Evolutionary conservation across 202 grass and related monocot species (phyloP).

Genomic region (Carex arenaria): DNA sequence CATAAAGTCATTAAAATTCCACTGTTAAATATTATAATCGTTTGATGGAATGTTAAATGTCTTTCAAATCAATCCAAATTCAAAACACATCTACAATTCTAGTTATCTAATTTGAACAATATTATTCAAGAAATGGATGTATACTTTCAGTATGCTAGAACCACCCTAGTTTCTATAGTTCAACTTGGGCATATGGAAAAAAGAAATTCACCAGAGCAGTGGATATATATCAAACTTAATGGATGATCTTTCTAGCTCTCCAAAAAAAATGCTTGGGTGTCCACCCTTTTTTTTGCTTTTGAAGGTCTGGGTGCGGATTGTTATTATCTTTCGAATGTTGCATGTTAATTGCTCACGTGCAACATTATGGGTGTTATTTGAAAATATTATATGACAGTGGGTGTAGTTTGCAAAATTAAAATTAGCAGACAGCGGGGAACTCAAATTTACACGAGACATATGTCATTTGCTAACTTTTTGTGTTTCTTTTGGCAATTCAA

Average conservation of each 20-base stretch:
- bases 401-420: not conserved
- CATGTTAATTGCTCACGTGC: not conserved
- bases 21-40: too few relatives aligned
- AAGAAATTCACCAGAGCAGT: not conserved
- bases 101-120: too few relatives aligned
- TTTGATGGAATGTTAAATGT: too few relatives aligned
- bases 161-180: not conserved
- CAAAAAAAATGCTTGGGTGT: not conserved
- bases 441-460: not conserved
- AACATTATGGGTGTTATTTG: not conserved
- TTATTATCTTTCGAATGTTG: not conserved
- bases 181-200: not conserved
- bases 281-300: too few relatives aligned
- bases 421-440: not conserved
- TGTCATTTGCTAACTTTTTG: slow-evolving; percentile 2
- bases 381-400: not conserved
- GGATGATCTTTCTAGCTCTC: not conserved
- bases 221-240: not conserved
- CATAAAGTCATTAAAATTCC: too few relatives aligned
- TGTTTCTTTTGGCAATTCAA: slow-evolving; percentile 23
- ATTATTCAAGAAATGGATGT: too few relatives aligned
- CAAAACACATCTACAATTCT: too few relatives aligned
- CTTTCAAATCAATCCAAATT: too few relatives aligned
- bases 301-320: not conserved
- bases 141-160: too few relatives aligned